Conservation (phyloP, 805 yeast genomes). For the Metschnikowia proteae region DNA sequence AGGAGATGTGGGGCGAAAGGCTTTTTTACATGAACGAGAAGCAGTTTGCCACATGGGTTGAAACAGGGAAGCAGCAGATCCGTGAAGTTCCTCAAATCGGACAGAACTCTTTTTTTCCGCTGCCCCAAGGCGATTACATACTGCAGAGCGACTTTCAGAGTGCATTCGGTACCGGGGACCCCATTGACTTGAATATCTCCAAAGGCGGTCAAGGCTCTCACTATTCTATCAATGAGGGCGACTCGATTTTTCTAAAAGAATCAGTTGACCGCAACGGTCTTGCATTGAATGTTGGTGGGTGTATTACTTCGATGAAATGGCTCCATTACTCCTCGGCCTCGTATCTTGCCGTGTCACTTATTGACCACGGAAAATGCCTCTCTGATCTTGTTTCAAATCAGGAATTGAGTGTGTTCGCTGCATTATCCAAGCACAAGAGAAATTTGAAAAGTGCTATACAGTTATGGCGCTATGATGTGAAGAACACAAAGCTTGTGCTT, state of each 20-base stretch:
- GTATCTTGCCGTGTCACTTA: constrained; percentile 49
- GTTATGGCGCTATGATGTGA: constrained; percentile 36
- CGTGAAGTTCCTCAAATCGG: constrained; percentile 9
- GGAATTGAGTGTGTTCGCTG: constrained; percentile 31
- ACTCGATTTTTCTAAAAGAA: constrained; percentile 11
- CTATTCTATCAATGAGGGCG: constrained; percentile 7
- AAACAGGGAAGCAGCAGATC: constrained; percentile 12
- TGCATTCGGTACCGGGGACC: constrained; percentile 19
- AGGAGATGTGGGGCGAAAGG: constrained; percentile 48
- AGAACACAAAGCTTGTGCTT: constrained; percentile 24
- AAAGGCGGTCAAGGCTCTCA: constrained; percentile 9
- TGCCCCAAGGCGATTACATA: constrained; percentile 6
- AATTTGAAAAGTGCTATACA: constrained; percentile 39
- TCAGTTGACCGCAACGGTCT: constrained; percentile 31
- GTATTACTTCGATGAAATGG: constrained; percentile 55
- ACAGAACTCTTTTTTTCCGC: constrained; percentile 11
- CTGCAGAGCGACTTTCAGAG: constrained; percentile 19
- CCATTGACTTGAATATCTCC: constrained; percentile 18
- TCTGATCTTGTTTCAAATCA: constrained; percentile 21
- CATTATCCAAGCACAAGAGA: constrained; percentile 1
- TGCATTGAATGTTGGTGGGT: constrained; percentile 48
- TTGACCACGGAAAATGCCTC: constrained; percentile 30
- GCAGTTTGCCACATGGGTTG: constrained; percentile 20
- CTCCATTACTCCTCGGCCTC: constrained; percentile 23
- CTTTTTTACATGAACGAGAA: constrained; percentile 42